phyloP scores from a whole-genome alignment of 1,139 yeast species.

The Suhomyces chickasaworum region DNA sequence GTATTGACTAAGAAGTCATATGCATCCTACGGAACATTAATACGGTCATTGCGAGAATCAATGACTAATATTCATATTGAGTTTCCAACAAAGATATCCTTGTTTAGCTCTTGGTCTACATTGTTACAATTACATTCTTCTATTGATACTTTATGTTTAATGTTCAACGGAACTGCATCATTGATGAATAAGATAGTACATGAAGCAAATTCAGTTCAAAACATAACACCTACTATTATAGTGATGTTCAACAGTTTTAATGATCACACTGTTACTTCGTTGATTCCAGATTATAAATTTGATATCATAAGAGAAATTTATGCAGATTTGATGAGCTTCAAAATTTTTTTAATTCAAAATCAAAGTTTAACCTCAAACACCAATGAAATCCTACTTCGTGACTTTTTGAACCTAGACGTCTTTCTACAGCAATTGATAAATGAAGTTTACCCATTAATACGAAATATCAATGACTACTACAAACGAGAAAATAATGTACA shows the following conservation, averaged over 20 bases:
- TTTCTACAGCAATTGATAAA: conserved; percentile 33
- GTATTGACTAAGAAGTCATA: conserved; percentile 38
- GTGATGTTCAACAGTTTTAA: conserved; percentile 30
- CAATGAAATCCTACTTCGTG: conserved; percentile 15
- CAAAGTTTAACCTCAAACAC: conserved; percentile 15
- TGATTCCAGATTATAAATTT: conserved; percentile 40
- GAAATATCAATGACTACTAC: conserved; percentile 28
- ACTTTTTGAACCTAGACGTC: conserved; percentile 30
- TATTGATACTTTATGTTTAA: conserved; percentile 34
- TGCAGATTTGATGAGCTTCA: conserved; percentile 27
- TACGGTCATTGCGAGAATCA: conserved; percentile 36
- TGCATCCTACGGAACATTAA: conserved; percentile 37
- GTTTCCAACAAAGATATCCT: conserved; percentile 41
- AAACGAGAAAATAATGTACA: conserved; percentile 19
- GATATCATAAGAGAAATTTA: conserved; percentile 31
- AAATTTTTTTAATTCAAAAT: conserved; percentile 21
- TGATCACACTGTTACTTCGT: conserved; percentile 28
- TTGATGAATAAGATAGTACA: conserved; percentile 31
- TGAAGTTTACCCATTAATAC: conserved; percentile 31
- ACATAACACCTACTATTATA: conserved; percentile 31
- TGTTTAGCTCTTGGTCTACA: conserved; percentile 41
- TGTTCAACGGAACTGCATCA: conserved; percentile 40
- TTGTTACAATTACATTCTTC: conserved; percentile 38
- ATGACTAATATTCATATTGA: conserved; percentile 36
- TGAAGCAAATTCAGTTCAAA: conserved; percentile 23